Base-by-base conservation (phyloP, 106 monocot genomes). In the Amphibolis antarctica region DNA sequence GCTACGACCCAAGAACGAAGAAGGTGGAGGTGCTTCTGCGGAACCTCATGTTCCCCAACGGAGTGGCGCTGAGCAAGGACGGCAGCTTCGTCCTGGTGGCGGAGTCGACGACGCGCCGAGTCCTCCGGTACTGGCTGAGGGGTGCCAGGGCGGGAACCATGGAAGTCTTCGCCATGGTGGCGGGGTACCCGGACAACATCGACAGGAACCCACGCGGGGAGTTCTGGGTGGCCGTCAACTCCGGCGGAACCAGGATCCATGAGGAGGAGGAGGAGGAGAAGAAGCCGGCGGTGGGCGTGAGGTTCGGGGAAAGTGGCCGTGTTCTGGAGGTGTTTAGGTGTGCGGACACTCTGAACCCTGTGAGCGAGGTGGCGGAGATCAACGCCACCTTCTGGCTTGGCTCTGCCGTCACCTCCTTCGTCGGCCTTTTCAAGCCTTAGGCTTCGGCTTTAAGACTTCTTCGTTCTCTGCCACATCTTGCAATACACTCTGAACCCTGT, bases 171-270 rank as follows among this genome's bases (percentile, higher is more conserved):
- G 60, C 60, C 12, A 68, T 78, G 13, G 62, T 88, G 12, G 63
- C 76, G 0, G 80, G 88, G 0, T 88, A 68, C 31, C 92, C 92
- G 0, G 92, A 92, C 53, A 92, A 92, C 75, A 84, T 92, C 30
- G 78, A 78, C 68, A 46, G 62, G 66, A 85, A 66, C 28, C 78
- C 77, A 10, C 54, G 64, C 30, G 92, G 88, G 6, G 92, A 84
- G 1, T 82, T 71, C 19, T 92, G 92, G 92, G 73, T 82, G 1
- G 92, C 70, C 11, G 17, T 85, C 13, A 72, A 82, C 44, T 26
- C 27, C 44, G 64, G 56, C 9, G 63, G 25, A 11, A 46, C 22
- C 10, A 27, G 5, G n/a, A n/a, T 53, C 18, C 42, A 23, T 23
- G 25, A 21, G 69, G 48, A 20, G 47, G 1, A 51, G 73, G n/a